Evolutionary conservation across 2,329 filamentous ascomycete species (phyloP).

Genomic region (Neonectria ditissima): DNA sequence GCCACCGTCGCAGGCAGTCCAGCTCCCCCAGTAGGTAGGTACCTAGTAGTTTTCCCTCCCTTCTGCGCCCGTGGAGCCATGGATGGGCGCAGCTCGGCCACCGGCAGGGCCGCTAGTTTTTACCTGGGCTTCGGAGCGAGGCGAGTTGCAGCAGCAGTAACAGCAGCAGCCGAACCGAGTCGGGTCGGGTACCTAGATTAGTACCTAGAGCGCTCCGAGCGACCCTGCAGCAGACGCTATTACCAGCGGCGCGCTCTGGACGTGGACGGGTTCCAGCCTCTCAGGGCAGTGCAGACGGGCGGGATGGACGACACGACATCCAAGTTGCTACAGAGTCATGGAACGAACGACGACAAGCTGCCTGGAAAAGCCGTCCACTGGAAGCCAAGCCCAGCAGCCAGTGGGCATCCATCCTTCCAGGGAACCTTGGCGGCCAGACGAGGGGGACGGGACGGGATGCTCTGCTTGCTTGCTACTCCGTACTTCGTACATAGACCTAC

Average conservation of each 20-base stretch:
- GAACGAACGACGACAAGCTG: neutral
- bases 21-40: no score
- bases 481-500: no score
- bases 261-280: neutral
- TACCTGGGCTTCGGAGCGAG: neutral
- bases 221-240: neutral
- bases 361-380: neutral
- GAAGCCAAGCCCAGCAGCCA: neutral
- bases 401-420: neutral
- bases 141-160: neutral
- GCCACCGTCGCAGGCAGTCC: constrained; percentile 1
- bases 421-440: neutral
- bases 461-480: constrained; percentile 7
- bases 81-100: neutral
- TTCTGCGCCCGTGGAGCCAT: constrained; percentile 4
- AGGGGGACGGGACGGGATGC: no score
- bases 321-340: neutral
- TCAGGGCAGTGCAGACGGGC: neutral
- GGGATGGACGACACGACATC: no score
- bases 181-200: neutral
- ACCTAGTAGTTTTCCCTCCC: neutral
- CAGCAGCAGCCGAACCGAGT: neutral
- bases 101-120: constrained; percentile 4
- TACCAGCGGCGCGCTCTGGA: neutral
- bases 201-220: neutral